Percentiles rank a stretch among this genome's conserved stretches.
Conservation (phyloP, 2,329 filamentous ascomycete genomes). For the Epichloe coenophiala region DNA sequence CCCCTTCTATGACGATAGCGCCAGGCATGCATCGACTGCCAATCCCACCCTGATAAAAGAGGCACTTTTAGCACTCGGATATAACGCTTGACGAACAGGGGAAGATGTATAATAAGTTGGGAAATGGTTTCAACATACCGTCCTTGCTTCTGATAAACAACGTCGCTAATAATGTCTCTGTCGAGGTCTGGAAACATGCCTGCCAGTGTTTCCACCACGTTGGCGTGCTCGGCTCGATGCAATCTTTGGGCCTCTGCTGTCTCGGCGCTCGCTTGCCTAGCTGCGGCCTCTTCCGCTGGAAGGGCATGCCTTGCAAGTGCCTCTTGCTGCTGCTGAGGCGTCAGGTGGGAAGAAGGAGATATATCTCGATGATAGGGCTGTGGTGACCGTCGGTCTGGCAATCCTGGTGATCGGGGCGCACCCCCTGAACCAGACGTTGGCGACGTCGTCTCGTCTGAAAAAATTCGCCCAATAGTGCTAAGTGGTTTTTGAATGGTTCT, state of each 20-base stretch:
- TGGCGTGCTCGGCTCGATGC: conserved; percentile 71
- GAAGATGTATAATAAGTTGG: no score
- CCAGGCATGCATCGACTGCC: conserved; percentile 76
- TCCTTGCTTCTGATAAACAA: conserved; percentile 90
- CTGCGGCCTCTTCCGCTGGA: conserved; percentile 75
- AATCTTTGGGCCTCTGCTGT: conserved; percentile 75
- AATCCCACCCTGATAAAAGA: conserved; percentile 52
- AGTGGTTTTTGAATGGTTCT: conserved; percentile 85
- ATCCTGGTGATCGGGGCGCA: conserved; percentile 24
- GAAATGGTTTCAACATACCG: conserved; percentile 44
- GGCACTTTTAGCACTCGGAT: background rate
- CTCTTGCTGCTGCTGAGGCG: conserved; percentile 13
- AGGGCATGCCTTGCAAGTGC: conserved; percentile 28
- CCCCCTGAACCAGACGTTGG: conserved; percentile 19
- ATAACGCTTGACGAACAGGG: no score
- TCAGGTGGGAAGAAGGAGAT: conserved; percentile 10
- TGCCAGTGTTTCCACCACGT: conserved; percentile 83
- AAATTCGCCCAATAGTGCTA: conserved; percentile 86
- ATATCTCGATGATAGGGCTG: conserved; percentile 14
- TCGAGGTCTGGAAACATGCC: conserved; percentile 97
- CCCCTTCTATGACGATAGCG: conserved; percentile 36
- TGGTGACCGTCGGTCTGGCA: conserved; percentile 16
- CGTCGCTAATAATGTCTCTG: conserved; percentile 87
- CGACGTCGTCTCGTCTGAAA: conserved; percentile 52
- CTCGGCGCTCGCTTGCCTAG: conserved; percentile 81